A percentile compares a stretch with the other conserved stretches of the same genome.
Evolutionary conservation across 768 basidiomycete genomes (phyloP).

Genomic region (Serendipita sp.): DNA sequence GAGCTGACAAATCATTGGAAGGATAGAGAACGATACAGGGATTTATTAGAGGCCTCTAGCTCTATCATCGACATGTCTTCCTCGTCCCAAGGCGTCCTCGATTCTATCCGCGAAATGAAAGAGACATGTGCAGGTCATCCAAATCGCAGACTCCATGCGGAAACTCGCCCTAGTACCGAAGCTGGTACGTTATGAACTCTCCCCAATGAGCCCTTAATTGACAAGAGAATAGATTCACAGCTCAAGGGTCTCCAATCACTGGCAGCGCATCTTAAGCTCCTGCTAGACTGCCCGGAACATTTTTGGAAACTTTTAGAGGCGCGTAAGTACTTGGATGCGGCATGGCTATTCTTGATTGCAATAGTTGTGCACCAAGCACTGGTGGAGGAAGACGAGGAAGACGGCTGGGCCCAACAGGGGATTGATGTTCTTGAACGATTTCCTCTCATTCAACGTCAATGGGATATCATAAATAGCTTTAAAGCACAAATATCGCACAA

Average conservation of each 20-base stretch:
- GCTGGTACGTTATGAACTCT: constrained; percentile 10
- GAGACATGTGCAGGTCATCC: constrained; percentile 16
- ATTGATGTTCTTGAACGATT: constrained; percentile 59
- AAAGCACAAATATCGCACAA: constrained; percentile 77
- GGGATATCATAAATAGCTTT: constrained; percentile 79
- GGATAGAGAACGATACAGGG: constrained; percentile 76
- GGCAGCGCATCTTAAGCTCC: constrained; percentile 79
- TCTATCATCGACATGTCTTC: constrained; percentile 63
- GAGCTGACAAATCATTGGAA: constrained; percentile 31
- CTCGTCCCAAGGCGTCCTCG: constrained; percentile 47
- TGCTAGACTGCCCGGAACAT: constrained; percentile 83
- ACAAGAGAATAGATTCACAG: constrained; percentile 36
- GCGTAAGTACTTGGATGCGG: constrained; percentile 63
- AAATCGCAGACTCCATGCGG: constrained; percentile 6
- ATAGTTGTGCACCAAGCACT: constrained; percentile 71
- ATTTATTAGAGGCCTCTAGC: constrained; percentile 69
- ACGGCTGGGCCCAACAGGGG: constrained; percentile 43
- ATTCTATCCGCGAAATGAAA: constrained; percentile 47
- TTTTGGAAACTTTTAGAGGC: constrained; percentile 75
- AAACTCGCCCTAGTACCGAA: constrained; percentile 2
- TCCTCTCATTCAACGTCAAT: constrained; percentile 79
- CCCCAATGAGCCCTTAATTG: neutral
- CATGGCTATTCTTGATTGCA: constrained; percentile 74
- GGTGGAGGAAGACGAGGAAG: constrained; percentile 43
- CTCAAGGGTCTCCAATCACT: constrained; percentile 52